A percentile compares a stretch with the other conserved stretches of the same genome.
Evolutionary conservation across 176 grass and related monocot species (phyloP).

Genomic region (Zea luxurians): DNA sequence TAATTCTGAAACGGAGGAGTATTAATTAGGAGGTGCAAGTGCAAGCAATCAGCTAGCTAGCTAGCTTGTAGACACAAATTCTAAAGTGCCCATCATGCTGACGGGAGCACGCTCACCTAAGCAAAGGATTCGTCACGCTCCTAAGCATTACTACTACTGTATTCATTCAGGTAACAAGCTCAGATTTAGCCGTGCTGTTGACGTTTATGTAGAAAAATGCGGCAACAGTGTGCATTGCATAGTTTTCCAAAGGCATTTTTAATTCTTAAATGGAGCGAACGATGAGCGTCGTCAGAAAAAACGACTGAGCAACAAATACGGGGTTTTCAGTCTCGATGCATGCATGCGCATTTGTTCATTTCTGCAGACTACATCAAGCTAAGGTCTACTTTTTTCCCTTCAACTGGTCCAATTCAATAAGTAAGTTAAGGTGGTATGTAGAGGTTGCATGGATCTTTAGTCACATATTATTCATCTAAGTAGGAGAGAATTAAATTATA

Average conservation of each 20-base stretch:
- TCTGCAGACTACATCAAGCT: not conserved
- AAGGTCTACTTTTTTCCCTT: too few species aligned
- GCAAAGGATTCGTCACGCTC: not conserved
- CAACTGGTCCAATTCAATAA: too few species aligned
- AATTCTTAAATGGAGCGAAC: not conserved
- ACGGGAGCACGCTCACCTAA: constrained; percentile 8
- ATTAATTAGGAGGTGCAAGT: too few species aligned
- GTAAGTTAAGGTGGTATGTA: too few species aligned
- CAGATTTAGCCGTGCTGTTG: not conserved
- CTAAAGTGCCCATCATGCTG: not conserved
- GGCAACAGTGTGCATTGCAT: too few species aligned
- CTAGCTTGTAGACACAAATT: not conserved
- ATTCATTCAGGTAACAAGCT: not conserved
- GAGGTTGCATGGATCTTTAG: too few species aligned
- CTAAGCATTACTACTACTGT: not conserved
- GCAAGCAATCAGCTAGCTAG: not conserved
- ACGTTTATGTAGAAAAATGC: not conserved
- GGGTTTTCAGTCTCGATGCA: not conserved
- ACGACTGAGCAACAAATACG: not conserved
- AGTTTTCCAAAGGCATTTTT: not conserved
- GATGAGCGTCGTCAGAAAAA: not conserved
- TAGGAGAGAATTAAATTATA: too few species aligned
- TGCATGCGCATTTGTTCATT: not conserved
- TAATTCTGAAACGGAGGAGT: too few species aligned
- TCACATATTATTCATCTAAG: too few species aligned